Evolutionary conservation across 1,139 yeast species (phyloP), one percentile per base, ranked within the genome.

Genomic region (Meyerozyma athensensis): DNA sequence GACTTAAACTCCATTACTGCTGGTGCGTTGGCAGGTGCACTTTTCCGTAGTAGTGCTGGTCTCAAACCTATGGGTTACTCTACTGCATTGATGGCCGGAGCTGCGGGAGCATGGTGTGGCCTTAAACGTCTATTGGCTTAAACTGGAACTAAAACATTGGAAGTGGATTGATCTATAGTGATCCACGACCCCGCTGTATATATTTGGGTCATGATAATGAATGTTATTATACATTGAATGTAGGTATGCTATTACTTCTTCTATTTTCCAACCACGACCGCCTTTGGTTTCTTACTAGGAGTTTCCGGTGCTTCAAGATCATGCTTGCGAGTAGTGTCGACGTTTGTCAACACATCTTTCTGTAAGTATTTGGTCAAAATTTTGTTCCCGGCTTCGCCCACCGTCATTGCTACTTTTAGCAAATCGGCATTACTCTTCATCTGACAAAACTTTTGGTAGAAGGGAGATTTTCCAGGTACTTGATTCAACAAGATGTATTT

Each of bases 101-200:
- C 86, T 43, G 96, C 97, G 36, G 96, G 86, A 44, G 78, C 78
- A 33, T 92, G 98, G 98, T 83, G 95, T 70, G 90, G 85, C 39
- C 54, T 84, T 53, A 92, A 92, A 69, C 67, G 77, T 47, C 54
- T 62, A 40, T 60, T 56, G 48, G 47, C 45, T 53, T 43, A 43
- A 24, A 24, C 26, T 23, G n/a, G n/a, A 23, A 23, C n/a, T 22
- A 22, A 22, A 22, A 22, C 26, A 22, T n/a, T n/a, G n/a, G n/a
- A n/a, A n/a, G n/a, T n/a, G n/a, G n/a, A n/a, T n/a, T n/a, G n/a
- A n/a, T n/a, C n/a, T n/a, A n/a, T n/a, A n/a, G 26, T 22, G 26
- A 22, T 34, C 33, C 36, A 33, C 32, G 38, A 35, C 42, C 22
- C 37, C 24, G 41, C 40, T 40, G 45, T 40, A 42, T 36, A 40